Evolutionary conservation across 257 asterid genomes (phyloP).

Genomic region (Cynanchum wilfordii): DNA sequence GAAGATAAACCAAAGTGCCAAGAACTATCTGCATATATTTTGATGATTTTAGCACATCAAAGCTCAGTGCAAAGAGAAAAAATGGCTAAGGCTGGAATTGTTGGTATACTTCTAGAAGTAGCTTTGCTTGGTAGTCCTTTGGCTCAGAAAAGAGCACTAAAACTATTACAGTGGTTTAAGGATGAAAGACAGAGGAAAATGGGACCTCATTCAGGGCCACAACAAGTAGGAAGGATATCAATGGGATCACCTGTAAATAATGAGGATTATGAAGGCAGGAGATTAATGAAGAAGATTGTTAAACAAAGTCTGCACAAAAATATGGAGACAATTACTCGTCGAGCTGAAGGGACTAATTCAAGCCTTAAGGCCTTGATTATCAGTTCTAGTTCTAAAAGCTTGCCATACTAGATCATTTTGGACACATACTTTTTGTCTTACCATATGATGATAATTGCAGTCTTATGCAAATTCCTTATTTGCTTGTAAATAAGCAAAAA

Average conservation of each 20-base stretch:
- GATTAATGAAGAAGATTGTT: conserved; percentile 67
- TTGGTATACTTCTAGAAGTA: conserved; percentile 73
- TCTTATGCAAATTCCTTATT: not conserved
- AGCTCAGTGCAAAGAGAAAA: conserved; percentile 70
- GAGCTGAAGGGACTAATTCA: conserved; percentile 52
- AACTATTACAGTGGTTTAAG: conserved; percentile 84
- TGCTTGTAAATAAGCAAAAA: conserved; percentile 15
- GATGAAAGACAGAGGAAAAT: conserved; percentile 59
- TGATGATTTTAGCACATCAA: conserved; percentile 85
- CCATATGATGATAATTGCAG: not conserved
- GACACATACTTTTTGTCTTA: not conserved
- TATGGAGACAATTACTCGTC: conserved; percentile 66
- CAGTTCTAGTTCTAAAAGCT: conserved; percentile 84
- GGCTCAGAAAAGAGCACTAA: conserved; percentile 79
- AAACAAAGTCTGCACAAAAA: conserved; percentile 66
- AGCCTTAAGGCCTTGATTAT: conserved; percentile 54
- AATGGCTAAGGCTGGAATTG: conserved; percentile 76
- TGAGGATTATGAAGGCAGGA: conserved; percentile 51
- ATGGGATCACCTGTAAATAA: conserved; percentile 39
- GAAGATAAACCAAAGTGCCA: conserved; percentile 73
- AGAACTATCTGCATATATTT: conserved; percentile 57
- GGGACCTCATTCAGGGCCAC: conserved; percentile 91
- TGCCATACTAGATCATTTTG: conserved; percentile 51
- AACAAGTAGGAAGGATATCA: conserved; percentile 45
- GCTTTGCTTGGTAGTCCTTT: conserved; percentile 78